phyloP scores from a whole-genome alignment of 169 alveolate genomes.

The Eimeria praecox region DNA sequence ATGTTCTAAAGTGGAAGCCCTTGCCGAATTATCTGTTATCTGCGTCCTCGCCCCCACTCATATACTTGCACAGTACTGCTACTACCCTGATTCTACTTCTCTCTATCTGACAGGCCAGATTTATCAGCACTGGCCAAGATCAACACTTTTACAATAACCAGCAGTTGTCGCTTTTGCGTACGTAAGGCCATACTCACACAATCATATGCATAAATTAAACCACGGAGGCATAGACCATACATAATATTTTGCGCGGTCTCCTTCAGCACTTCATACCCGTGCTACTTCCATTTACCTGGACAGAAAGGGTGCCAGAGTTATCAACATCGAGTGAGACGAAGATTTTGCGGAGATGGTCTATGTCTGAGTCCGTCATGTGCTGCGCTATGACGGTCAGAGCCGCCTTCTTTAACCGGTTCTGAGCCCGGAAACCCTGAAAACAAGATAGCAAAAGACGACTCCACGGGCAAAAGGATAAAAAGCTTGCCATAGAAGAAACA shows the following conservation, averaged over 20 bases:
- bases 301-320: conserved; percentile 86
- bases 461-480: background rate
- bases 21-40: too few species aligned
- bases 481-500: background rate
- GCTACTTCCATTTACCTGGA: background rate
- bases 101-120: too few species aligned
- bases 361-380: conserved; percentile 87
- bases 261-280: background rate
- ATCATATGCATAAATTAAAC: background rate
- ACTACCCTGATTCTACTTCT: too few species aligned
- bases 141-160: too few species aligned
- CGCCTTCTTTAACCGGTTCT: conserved; percentile 89
- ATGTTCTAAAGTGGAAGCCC: too few species aligned
- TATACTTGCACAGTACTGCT: too few species aligned
- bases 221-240: too few species aligned
- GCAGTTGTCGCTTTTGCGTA: too few species aligned
- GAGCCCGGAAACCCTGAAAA: conserved; percentile 81
- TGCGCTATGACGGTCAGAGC: conserved; percentile 90
- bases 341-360: conserved; percentile 85
- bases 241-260: too few species aligned
- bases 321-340: conserved; percentile 86
- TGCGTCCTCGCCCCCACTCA: too few species aligned
- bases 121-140: too few species aligned
- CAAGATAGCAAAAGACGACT: background rate
- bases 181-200: background rate